These are phyloP conservation scores for Fusarium veterinarium DNA, from an alignment of 2,329 filamentous ascomycete genomes.

Conservation along the genomic window DNA sequence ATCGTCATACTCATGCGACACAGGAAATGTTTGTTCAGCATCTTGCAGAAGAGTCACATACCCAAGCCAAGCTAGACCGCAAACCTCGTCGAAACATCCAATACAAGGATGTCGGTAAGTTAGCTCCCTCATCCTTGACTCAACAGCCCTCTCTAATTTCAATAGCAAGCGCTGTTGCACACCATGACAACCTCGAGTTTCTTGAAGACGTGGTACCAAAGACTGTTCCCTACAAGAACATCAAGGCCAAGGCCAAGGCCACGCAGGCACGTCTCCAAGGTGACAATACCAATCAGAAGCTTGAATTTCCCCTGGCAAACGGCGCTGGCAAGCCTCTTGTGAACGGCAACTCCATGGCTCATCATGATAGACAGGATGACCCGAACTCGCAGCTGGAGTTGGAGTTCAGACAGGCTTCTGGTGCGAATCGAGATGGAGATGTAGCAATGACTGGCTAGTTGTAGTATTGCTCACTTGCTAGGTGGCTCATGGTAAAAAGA, in stretches of 20 bases:
- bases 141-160: constrained; percentile 6
- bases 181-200: constrained; percentile 95
- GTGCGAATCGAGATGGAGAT: constrained; percentile 59
- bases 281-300: constrained; percentile 52
- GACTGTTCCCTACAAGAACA: constrained; percentile 82
- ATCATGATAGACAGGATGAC: constrained; percentile 51
- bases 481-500: background rate
- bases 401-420: constrained; percentile 63
- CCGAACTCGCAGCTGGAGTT: constrained; percentile 66
- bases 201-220: constrained; percentile 90
- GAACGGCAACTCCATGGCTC: constrained; percentile 45
- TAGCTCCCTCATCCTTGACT: background rate
- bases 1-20: constrained; percentile 2
- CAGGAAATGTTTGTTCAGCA: constrained; percentile 97
- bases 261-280: constrained; percentile 58
- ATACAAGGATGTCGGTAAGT: constrained; percentile 88
- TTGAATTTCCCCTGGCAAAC: constrained; percentile 38
- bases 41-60: constrained; percentile 84
- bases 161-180: constrained; percentile 83
- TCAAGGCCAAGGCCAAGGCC: constrained; percentile 72
- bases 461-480: background rate
- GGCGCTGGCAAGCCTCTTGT: constrained; percentile 46
- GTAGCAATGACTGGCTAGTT: constrained; percentile 69
- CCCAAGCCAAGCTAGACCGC: constrained; percentile 88
- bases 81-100: constrained; percentile 95